These are phyloP conservation scores for Hemisphaericaspora xylofermentans DNA, from an alignment of 1,139 yeast species.

Conservation along the genomic window DNA sequence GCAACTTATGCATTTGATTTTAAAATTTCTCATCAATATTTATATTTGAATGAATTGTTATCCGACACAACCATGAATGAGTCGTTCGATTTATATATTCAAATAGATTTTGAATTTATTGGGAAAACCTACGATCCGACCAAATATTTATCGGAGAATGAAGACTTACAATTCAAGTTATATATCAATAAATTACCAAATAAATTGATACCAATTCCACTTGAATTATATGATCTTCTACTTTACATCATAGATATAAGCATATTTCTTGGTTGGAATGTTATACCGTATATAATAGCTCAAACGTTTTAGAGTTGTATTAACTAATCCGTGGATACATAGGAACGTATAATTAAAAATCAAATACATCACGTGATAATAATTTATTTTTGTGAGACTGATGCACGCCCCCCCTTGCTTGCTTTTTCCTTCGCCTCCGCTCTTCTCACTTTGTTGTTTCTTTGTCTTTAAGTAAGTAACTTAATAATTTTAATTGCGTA, in stretches of 20 bases:
- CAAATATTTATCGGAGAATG: conserved; percentile 14
- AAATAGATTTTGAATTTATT: conserved; percentile 25
- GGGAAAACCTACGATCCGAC: conserved; percentile 23
- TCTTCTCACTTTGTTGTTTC: not conserved
- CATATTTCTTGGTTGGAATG: conserved; percentile 22
- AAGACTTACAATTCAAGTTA: conserved; percentile 26
- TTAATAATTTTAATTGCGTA: no score
- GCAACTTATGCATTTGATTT: conserved; percentile 39
- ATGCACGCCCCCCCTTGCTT: not conserved
- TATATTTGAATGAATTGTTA: conserved; percentile 14
- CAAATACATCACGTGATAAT: not conserved
- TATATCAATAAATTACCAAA: conserved; percentile 34
- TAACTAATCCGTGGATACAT: not conserved
- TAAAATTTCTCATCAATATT: conserved; percentile 22
- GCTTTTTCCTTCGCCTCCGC: not conserved
- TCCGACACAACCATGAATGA: not conserved
- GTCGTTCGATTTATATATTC: conserved; percentile 33
- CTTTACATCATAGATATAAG: conserved; percentile 30
- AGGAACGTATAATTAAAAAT: no score
- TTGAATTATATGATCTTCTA: conserved; percentile 37
- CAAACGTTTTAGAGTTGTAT: no score
- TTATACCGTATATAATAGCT: conserved; percentile 8
- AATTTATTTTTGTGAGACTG: not conserved
- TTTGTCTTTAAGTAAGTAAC: no score
- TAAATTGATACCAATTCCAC: conserved; percentile 37